Base-by-base conservation (phyloP, 352 stramenopile genomes). In the Lagenidium giganteum region DNA sequence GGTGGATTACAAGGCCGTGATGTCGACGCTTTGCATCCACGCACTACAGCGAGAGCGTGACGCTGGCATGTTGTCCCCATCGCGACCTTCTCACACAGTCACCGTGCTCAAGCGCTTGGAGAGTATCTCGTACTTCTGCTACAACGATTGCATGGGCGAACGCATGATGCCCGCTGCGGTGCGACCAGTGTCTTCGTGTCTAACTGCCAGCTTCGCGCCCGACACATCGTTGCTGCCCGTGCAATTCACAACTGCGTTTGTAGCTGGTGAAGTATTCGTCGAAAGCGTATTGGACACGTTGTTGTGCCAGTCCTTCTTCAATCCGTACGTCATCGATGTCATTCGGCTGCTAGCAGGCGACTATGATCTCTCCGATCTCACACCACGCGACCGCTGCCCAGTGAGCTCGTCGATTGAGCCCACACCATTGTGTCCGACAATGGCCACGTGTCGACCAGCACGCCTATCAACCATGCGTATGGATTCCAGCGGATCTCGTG, bases 221-320 rank as follows among this genome's bases (percentile, higher is more conserved):
- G n/a, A n/a, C n/a, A n/a, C n/a, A n/a, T n/a, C n/a, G n/a, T n/a
- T n/a, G n/a, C n/a, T n/a, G n/a, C n/a, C 46, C 4, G 43, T 52
- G 2, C 47, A 42, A 20, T 67, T 74, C 23, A 38, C 64, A 2
- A 47, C 61, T 4, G 51, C 57, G 8, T 75, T 66, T 18, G 60
- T 63, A 8, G 63, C 67, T 2, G 67, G 63, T 8, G 60, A 71
- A n/a, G 52, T 72, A 23, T 69, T 78, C 27, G 56, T 78, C 33
- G 62, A 71, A 40, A 69, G 43, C 29, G 51, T 67, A 7, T 52
- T 78, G 12, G 67, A 74, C 53, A 66, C 55, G 21, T 36, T 74
- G 35, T 51, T 78, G 14, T 78, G 67, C 40, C 63, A 74, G 27
- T 67, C 67, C 12, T 78, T 75, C 51, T 72, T 74, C 50, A 78